A percentile compares a stretch with the other conserved stretches of the same genome.
phyloP scores from a whole-genome alignment of 176 grass and related monocot genomes.

The Triticum monococcum region DNA sequence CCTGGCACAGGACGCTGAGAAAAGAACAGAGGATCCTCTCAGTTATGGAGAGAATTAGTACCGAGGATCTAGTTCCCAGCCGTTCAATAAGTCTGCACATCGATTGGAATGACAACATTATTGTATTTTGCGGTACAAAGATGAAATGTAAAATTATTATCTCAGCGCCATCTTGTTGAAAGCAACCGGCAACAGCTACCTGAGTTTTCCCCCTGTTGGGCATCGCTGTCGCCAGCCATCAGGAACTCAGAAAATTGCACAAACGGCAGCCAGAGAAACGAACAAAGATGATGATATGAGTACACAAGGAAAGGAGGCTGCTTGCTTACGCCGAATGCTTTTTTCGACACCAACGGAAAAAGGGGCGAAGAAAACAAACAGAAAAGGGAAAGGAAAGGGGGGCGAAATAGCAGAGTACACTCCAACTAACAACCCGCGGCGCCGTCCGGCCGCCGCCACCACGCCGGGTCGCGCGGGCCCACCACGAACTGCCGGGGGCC shows the following conservation, averaged over 20 bases:
- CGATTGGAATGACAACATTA: neutral
- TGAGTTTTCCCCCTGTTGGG: neutral
- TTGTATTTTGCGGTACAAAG: neutral
- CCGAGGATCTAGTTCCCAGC: neutral
- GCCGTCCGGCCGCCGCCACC: neutral
- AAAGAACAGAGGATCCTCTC: neutral
- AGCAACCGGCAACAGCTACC: neutral
- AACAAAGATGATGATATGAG: neutral
- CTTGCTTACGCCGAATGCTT: neutral
- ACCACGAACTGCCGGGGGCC: neutral
- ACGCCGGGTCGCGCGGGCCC: neutral
- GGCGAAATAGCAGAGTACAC: neutral
- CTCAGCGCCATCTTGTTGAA: neutral
- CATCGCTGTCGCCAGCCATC: neutral
- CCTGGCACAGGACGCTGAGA: too few relatives aligned
- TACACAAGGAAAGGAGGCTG: neutral
- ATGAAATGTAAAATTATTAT: neutral
- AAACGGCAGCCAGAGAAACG: neutral
- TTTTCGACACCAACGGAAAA: slow-evolving; percentile 5
- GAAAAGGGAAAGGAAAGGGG: neutral
- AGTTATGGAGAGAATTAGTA: neutral
- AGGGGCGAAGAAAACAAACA: neutral
- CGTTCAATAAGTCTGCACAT: neutral
- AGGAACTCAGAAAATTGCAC: neutral
- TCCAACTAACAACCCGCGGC: slow-evolving; percentile 9